These are phyloP conservation scores for Phytophthora pini DNA, from an alignment of 352 stramenopile genomes.

Conservation along the genomic window DNA sequence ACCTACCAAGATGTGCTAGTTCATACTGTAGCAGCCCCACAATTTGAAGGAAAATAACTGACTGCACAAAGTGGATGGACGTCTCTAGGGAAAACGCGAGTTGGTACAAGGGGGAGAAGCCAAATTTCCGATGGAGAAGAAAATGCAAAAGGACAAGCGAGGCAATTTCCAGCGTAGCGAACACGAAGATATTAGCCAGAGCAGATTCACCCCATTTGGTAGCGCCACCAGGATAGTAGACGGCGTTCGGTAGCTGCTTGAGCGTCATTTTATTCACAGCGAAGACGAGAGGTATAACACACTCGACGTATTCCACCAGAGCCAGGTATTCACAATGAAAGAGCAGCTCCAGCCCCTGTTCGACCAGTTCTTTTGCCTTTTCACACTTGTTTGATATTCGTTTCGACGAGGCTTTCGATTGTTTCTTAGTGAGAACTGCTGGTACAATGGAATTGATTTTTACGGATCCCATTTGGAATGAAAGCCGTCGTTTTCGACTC, in stretches of 20 bases:
- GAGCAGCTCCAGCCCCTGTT: conserved; percentile 32
- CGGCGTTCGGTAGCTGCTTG: conserved; percentile 37
- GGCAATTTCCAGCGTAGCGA: conserved; percentile 40
- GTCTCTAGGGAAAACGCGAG: conserved; percentile 47
- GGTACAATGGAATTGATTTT: not conserved
- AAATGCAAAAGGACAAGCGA: conserved; percentile 31
- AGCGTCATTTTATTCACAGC: conserved; percentile 38
- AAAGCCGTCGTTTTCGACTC: not conserved
- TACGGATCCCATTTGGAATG: not conserved
- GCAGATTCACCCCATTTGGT: conserved; percentile 8
- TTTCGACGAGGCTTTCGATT: not conserved
- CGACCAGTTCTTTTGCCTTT: conserved; percentile 12
- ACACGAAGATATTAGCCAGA: conserved; percentile 22
- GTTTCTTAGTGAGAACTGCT: not conserved
- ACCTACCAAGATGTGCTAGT: conserved; percentile 18
- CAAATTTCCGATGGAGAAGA: conserved; percentile 38
- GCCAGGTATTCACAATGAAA: conserved; percentile 46
- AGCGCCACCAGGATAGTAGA: conserved; percentile 33
- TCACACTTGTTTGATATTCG: not conserved
- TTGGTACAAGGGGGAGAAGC: conserved; percentile 34
- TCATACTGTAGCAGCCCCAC: conserved; percentile 24
- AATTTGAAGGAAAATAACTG: conserved; percentile 2
- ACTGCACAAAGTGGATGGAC: conserved; percentile 16
- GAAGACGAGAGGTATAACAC: conserved; percentile 43
- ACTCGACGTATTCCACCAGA: conserved; percentile 51